Conservation (phyloP, 441 rosid genomes). For the Mallotus repandus region DNA sequence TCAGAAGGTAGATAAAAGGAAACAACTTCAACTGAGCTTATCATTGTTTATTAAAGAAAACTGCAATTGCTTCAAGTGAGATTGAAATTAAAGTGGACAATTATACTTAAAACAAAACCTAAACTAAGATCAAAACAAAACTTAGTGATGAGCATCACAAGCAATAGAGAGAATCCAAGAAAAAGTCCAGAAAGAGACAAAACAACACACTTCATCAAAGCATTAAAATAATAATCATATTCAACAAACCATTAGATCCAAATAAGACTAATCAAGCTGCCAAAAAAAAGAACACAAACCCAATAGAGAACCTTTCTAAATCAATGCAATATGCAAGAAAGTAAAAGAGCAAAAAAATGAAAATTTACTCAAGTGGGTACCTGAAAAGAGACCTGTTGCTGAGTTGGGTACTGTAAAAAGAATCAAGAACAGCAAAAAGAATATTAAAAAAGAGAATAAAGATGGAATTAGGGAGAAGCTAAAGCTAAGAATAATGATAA, state of each 20-base stretch:
- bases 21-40: background rate
- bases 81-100: background rate
- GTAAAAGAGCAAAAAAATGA: background rate
- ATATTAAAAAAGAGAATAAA: background rate
- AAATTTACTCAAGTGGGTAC: slow-evolving; percentile 5
- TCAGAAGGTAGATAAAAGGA: background rate
- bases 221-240: slow-evolving; percentile 4
- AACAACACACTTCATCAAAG: slow-evolving; percentile 11
- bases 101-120: background rate
- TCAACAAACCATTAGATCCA: slow-evolving; percentile 25
- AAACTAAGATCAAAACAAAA: slow-evolving; percentile 9
- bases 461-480: background rate
- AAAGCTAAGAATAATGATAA: slow-evolving; percentile 15
- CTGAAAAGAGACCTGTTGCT: background rate
- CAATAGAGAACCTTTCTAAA: background rate
- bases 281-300: background rate
- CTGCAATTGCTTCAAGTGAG: background rate
- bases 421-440: slow-evolving; percentile 7
- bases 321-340: slow-evolving; percentile 14
- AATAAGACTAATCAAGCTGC: background rate
- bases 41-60: background rate
- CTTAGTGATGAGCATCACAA: background rate
- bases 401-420: slow-evolving; percentile 10
- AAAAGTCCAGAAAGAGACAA: slow-evolving; percentile 5
- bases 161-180: slow-evolving; percentile 13